A percentile compares a stretch with the other conserved stretches of the same genome.
Evolutionary conservation across 2,329 filamentous ascomycete genomes (phyloP).

Genomic region (Ascochyta pisi): DNA sequence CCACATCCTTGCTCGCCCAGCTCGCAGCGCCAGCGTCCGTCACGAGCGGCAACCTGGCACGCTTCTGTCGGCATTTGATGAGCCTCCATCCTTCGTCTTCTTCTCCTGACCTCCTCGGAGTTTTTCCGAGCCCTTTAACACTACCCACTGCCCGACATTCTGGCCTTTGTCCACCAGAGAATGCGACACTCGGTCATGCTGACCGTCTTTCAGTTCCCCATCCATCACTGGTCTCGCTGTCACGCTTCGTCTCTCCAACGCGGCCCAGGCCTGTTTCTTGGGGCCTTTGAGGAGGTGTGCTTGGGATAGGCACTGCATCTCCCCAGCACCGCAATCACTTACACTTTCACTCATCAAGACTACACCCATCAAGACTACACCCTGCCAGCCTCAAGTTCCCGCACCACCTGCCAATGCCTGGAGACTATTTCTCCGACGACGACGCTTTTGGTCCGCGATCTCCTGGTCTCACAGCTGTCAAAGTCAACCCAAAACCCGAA

Average conservation of each 20-base stretch:
- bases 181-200: constrained; percentile 35
- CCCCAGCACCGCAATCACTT: background rate
- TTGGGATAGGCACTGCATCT: constrained; percentile 24
- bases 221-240: constrained; percentile 30
- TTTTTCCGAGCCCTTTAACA: constrained; percentile 16
- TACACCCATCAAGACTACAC: constrained; percentile 17
- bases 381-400: constrained; percentile 23
- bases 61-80: constrained; percentile 21
- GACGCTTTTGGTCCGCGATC: constrained; percentile 52
- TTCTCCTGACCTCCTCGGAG: constrained; percentile 13
- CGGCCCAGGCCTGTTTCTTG: constrained; percentile 23
- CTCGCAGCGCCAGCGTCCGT: constrained; percentile 20
- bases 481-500: constrained; percentile 58
- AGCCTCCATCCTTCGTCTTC: constrained; percentile 12
- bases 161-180: constrained; percentile 14
- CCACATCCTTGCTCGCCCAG: constrained; percentile 22
- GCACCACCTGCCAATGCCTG: constrained; percentile 38
- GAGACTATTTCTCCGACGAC: constrained; percentile 59
- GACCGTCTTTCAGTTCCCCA: constrained; percentile 34
- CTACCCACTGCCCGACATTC: constrained; percentile 8
- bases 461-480: constrained; percentile 51
- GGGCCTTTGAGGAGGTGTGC: constrained; percentile 30
- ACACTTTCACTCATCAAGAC: background rate
- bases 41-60: constrained; percentile 23
- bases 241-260: constrained; percentile 27